phyloP scores from a whole-genome alignment of 306 rosid genomes.

The Psophocarpus tetragonolobus region DNA sequence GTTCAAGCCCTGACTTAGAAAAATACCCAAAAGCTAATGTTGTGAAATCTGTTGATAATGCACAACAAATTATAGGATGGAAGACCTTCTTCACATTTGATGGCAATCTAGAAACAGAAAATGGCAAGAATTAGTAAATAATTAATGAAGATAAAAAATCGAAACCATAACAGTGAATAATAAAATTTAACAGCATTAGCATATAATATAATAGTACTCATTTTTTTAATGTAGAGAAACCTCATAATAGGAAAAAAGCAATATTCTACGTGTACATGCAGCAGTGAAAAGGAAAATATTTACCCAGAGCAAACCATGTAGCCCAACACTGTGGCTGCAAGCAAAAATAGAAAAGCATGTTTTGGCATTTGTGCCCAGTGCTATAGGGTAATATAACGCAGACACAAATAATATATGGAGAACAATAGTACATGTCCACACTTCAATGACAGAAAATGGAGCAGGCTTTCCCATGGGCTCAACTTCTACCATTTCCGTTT shows the following conservation, averaged over 20 bases:
- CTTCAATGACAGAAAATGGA: conserved; percentile 75
- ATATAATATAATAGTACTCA: neutral
- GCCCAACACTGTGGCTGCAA: conserved; percentile 88
- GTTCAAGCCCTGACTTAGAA: conserved; percentile 79
- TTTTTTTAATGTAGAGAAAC: neutral
- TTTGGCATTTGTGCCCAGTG: conserved; percentile 82
- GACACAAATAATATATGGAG: conserved; percentile 61
- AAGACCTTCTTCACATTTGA: conserved; percentile 74
- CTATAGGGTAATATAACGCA: conserved; percentile 71
- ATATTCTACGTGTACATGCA: neutral
- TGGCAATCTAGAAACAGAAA: conserved; percentile 62
- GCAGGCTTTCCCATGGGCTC: conserved; percentile 91
- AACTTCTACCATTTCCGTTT: conserved; percentile 79
- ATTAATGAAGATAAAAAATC: neutral
- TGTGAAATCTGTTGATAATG: conserved; percentile 76
- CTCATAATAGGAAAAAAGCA: neutral
- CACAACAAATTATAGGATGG: conserved; percentile 93
- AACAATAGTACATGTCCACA: conserved; percentile 74
- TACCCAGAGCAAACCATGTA: conserved; percentile 92
- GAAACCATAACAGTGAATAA: neutral
- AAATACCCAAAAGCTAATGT: conserved; percentile 77
- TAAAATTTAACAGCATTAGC: conserved; percentile 22
- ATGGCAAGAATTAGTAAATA: conserved; percentile 13
- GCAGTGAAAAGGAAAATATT: conserved; percentile 35
- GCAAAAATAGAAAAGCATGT: conserved; percentile 94